Conservation (phyloP, 495 filamentous ascomycete species). For the Talaromyces proteolyticus region DNA sequence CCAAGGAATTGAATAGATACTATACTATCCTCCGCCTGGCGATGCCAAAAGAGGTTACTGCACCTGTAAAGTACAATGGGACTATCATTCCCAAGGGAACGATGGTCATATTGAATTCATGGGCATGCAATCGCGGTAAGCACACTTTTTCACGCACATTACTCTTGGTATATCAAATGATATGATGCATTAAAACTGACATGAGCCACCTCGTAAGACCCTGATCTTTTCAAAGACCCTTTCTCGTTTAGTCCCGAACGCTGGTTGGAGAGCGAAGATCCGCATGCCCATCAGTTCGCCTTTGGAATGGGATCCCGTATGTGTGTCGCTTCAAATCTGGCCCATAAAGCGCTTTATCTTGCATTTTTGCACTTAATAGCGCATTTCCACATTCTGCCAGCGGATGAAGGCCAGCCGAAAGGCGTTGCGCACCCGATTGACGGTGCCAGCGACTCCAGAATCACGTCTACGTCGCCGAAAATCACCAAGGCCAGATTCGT, state of each 20-base stretch:
- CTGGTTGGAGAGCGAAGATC: not conserved
- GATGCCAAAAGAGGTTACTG: conserved; percentile 4
- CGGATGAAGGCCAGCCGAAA: not conserved
- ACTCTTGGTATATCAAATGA: not conserved
- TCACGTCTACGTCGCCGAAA: not conserved
- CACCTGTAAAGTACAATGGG: conserved; percentile 1
- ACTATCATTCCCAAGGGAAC: not conserved
- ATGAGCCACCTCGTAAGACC: not conserved
- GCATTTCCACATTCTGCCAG: conserved; percentile 1
- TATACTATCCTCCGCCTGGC: conserved; percentile 3
- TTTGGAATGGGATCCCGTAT: conserved; percentile 4
- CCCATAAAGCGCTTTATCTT: conserved; percentile 1
- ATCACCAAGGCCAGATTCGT: not conserved
- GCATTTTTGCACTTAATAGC: conserved; percentile 2
- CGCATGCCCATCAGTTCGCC: conserved; percentile 2
- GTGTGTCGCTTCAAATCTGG: conserved; percentile 2
- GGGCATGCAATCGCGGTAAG: conserved; percentile 5
- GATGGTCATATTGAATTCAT: conserved; percentile 3
- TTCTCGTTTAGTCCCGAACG: conserved; percentile 5
- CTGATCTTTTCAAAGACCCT: conserved; percentile 1
- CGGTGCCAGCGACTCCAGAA: not conserved
- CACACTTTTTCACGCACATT: no score
- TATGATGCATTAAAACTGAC: not conserved
- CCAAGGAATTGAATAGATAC: conserved; percentile 1
- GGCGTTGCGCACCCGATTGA: not conserved